Conservation (phyloP, 2,329 filamentous ascomycete genomes). For the Epichloe baconii region DNA sequence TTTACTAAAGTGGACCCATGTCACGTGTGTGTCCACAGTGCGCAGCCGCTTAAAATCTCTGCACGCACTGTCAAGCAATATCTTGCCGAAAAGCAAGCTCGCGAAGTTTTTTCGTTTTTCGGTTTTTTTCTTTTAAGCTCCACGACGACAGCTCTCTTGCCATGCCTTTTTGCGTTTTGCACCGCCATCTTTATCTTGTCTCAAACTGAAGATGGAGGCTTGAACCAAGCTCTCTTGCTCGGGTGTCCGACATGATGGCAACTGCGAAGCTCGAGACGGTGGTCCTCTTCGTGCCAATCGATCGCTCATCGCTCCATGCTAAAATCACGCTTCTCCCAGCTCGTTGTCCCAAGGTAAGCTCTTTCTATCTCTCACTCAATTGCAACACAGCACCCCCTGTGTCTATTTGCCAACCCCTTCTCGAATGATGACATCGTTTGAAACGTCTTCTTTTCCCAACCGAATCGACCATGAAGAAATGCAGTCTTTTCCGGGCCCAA, state of each 20-base stretch:
- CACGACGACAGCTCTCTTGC: not conserved
- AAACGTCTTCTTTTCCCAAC: conserved; percentile 77
- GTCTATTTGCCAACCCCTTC: conserved; percentile 7
- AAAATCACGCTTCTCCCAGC: not conserved
- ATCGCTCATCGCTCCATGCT: too few species aligned
- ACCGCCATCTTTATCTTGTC: not conserved
- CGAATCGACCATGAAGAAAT: conserved; percentile 78
- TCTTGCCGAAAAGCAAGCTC: conserved; percentile 11
- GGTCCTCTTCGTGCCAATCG: too few species aligned
- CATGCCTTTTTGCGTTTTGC: too few species aligned
- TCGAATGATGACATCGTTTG: conserved; percentile 58
- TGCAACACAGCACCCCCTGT: not conserved
- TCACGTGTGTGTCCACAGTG: conserved; percentile 20
- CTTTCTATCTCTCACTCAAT: conserved; percentile 1
- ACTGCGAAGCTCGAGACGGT: not conserved
- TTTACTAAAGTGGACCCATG: not conserved
- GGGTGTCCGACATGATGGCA: not conserved
- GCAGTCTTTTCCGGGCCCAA: conserved; percentile 52
- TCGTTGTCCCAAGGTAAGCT: conserved; percentile 13
- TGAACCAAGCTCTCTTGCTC: not conserved
- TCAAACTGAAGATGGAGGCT: not conserved
- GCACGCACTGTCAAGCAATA: conserved; percentile 21
- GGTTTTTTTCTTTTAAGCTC: not conserved
- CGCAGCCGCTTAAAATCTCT: conserved; percentile 13
- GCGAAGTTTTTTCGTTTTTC: not conserved